Percentiles rank a stretch among this genome's conserved stretches.
Conservation (phyloP, 2,329 filamentous ascomycete genomes). For the Ophiocordyceps polyrhachis-furcata region DNA sequence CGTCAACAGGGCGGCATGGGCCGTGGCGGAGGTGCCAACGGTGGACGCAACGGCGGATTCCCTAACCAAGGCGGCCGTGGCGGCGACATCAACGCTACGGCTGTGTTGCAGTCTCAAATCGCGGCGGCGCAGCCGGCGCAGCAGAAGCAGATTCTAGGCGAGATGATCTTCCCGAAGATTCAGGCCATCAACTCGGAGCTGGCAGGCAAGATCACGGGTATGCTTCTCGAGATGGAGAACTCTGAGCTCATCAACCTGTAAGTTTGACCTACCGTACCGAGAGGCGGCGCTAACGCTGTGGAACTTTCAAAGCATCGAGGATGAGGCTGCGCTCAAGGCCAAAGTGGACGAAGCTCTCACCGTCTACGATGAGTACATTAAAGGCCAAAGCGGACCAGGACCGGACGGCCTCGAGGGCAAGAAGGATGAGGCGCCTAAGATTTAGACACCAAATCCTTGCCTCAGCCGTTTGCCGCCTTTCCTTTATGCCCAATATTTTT, state of each 20-base stretch:
- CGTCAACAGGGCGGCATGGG: slow-evolving; percentile 32
- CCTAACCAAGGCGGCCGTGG: slow-evolving; percentile 29
- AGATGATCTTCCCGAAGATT: slow-evolving; percentile 98
- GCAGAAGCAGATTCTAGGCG: slow-evolving; percentile 98
- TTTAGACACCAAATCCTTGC: slow-evolving; percentile 11
- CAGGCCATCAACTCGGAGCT: slow-evolving; percentile 83
- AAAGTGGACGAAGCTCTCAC: slow-evolving; percentile 97
- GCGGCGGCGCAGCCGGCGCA: slow-evolving; percentile 42
- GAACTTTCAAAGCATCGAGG: slow-evolving; percentile 50
- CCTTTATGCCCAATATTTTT: slow-evolving; percentile 10
- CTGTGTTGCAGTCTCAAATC: slow-evolving; percentile 39
- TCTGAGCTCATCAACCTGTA: slow-evolving; percentile 84
- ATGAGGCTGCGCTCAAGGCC: slow-evolving; percentile 70
- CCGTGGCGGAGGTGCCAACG: slow-evolving; percentile 22
- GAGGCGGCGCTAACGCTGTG: slow-evolving; percentile 3
- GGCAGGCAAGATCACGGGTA: slow-evolving; percentile 98
- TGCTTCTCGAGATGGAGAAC: slow-evolving; percentile 99
- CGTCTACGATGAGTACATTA: slow-evolving; percentile 98
- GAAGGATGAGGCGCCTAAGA: slow-evolving; percentile 31
- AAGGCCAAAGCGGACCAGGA: slow-evolving; percentile 40
- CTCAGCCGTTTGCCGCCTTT: slow-evolving; percentile 2
- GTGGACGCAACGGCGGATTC: slow-evolving; percentile 24
- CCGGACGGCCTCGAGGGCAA: slow-evolving; percentile 22
- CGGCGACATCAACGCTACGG: slow-evolving; percentile 12
- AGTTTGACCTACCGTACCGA: slow-evolving; percentile 27